A percentile compares a stretch with the other conserved stretches of the same genome.
Evolutionary conservation across 2,329 filamentous ascomycete species (phyloP).

Genomic region (Diaporthe velutina): DNA sequence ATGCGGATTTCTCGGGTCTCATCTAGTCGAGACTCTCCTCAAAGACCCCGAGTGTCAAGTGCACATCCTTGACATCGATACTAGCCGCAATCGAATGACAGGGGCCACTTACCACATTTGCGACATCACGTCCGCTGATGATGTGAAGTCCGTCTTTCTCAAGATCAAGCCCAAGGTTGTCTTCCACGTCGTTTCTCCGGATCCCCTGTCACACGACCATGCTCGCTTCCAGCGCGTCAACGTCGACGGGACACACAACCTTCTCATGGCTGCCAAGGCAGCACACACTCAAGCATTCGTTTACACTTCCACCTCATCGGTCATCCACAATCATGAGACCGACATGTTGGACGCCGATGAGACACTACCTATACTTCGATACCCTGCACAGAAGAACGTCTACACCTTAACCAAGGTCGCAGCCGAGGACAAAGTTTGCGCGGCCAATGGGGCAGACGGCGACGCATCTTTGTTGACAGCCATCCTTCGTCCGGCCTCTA

Average conservation of each 20-base stretch:
- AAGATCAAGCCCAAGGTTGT: slow-evolving; percentile 37
- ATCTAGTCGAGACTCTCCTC: slow-evolving; percentile 38
- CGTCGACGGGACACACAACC: slow-evolving; percentile 40
- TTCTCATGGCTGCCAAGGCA: slow-evolving; percentile 37
- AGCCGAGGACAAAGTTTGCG: slow-evolving; percentile 2
- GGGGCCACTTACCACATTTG: slow-evolving; percentile 39
- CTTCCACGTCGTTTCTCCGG: slow-evolving; percentile 41
- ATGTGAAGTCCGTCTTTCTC: slow-evolving; percentile 8
- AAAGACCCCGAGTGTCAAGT: slow-evolving; percentile 33
- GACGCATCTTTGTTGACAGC: slow-evolving; percentile 3
- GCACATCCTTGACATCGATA: slow-evolving; percentile 39
- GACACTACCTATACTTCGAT: slow-evolving; percentile 24
- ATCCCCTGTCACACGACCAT: slow-evolving; percentile 35
- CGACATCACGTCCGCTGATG: slow-evolving; percentile 35
- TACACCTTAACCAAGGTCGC: slow-evolving; percentile 22
- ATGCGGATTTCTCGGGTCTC: slow-evolving; percentile 41
- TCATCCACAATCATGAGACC: slow-evolving; percentile 41
- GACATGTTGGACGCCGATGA: slow-evolving; percentile 41
- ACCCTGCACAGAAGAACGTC: background rate
- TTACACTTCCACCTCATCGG: slow-evolving; percentile 42
- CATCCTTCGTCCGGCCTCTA: background rate
- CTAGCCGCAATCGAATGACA: slow-evolving; percentile 33
- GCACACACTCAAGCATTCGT: slow-evolving; percentile 40
- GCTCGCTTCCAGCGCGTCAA: slow-evolving; percentile 41
- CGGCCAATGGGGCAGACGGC: background rate